Conservation (phyloP, 225 moss, liverwort and hornwort species). For the Rhytidiadelphus loreus region DNA sequence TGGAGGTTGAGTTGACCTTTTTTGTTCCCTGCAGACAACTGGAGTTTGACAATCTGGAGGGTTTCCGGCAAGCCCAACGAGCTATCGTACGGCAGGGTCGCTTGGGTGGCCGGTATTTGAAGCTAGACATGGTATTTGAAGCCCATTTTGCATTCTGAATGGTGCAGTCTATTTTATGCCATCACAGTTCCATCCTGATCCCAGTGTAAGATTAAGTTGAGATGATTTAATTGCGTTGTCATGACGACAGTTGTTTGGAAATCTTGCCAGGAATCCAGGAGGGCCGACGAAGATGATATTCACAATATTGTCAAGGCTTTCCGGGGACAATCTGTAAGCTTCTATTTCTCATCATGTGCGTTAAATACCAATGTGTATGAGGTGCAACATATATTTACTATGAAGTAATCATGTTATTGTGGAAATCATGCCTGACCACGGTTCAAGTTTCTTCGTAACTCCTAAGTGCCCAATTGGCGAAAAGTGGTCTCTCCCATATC, state of each 20-base stretch:
- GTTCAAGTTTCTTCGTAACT: not conserved
- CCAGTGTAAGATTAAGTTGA: not conserved
- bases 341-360: not conserved
- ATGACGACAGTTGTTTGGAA: not conserved
- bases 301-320: slow-evolving; percentile 36
- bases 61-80: slow-evolving; percentile 60
- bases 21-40: slow-evolving; percentile 31
- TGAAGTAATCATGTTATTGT: not conserved
- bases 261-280: slow-evolving; percentile 16
- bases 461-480: not conserved
- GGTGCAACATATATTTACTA: not conserved
- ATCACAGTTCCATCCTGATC: not conserved
- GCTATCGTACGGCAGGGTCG: slow-evolving; percentile 48
- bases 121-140: slow-evolving; percentile 54
- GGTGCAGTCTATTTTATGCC: not conserved
- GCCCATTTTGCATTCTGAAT: not conserved
- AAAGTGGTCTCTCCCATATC: not conserved
- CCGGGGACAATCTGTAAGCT: slow-evolving; percentile 74
- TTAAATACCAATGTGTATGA: not conserved
- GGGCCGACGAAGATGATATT: slow-evolving; percentile 31
- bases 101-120: slow-evolving; percentile 79
- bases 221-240: not conserved
- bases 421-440: not conserved
- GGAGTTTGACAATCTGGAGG: slow-evolving; percentile 45
- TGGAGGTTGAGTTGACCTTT: not conserved